Conservation (phyloP, 1,284 basidiomycete genomes). For the Ceratobasidium sp. region DNA sequence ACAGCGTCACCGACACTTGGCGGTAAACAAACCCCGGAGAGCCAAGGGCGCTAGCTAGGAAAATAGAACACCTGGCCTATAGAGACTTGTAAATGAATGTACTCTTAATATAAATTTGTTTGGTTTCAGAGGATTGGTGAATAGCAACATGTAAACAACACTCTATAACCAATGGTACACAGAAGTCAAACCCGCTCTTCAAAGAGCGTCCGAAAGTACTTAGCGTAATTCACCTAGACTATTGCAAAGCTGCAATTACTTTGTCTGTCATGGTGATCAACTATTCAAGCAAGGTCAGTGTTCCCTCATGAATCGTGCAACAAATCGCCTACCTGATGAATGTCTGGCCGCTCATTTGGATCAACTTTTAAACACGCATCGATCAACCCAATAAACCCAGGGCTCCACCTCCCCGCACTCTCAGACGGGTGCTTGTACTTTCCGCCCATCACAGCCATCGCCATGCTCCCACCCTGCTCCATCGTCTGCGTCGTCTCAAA, state of each 20-base stretch:
- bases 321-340: conserved; percentile 68
- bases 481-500: conserved; percentile 88
- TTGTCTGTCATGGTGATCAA: conserved; percentile 39
- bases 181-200: background rate
- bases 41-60: background rate
- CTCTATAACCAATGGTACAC: background rate
- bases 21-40: conserved; percentile 32
- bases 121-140: background rate
- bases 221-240: background rate
- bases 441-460: conserved; percentile 92
- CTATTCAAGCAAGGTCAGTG: background rate
- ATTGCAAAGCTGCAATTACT: conserved; percentile 32
- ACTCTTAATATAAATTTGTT: background rate
- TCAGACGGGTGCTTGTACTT: conserved; percentile 77
- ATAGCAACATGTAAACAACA: no score
- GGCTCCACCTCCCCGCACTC: conserved; percentile 71
- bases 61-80: conserved; percentile 3
- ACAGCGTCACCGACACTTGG: conserved; percentile 45
- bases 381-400: conserved; percentile 79
- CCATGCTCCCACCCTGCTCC: conserved; percentile 88
- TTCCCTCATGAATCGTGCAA: background rate
- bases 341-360: conserved; percentile 79
- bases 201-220: background rate
- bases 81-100: background rate
- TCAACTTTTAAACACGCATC: conserved; percentile 83